Evolutionary conservation across 1,139 yeast genomes (phyloP), one percentile per base, ranked within the genome.

Genomic region (Geotrichum siamense): DNA sequence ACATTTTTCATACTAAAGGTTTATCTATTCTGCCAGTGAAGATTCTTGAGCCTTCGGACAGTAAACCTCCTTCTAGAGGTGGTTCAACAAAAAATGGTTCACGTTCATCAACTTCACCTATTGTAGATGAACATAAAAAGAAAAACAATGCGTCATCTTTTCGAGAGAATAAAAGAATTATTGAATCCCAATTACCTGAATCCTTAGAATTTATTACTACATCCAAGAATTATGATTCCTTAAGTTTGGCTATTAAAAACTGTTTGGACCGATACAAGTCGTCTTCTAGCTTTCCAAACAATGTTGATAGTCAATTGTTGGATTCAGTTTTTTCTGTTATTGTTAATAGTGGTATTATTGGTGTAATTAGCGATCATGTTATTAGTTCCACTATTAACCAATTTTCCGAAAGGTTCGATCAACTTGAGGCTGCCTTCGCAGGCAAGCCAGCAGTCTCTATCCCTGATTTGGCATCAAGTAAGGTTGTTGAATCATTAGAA

Each of bases 1-100:
- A 39, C 32, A 38, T 38, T 21, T 44, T 40, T 17, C 48, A 44
- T 26, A 40, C 48, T 19, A 41, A 38, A 15, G 48, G 48, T 13
- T 15, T 44, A 27, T 37, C 44, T 9, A 44, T 44, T 38, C 33
- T 41, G 8, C 44, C 48, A 2, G 42, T 44, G 13, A 31, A n/a
- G n/a, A n/a, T n/a, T n/a, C n/a, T n/a, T n/a, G n/a, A n/a, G n/a
- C n/a, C n/a, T n/a, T n/a, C n/a, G n/a, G n/a, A n/a, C n/a, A n/a
- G n/a, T n/a, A n/a, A n/a, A n/a, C n/a, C n/a, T n/a, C n/a, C n/a
- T n/a, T 27, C n/a, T 17, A 22, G 5, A 16, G 20, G 21, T 8
- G 15, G 32, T 28, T 8, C 8, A n/a, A 28, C 17, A n/a, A 28
- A 12, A 5, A 28, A 15, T 28, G n/a, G n/a, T 5, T 6, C 32